A percentile compares a stretch with the other conserved stretches of the same genome.
Evolutionary conservation across 768 basidiomycete species (phyloP).

Genomic region (Boletus pseudopeckii): DNA sequence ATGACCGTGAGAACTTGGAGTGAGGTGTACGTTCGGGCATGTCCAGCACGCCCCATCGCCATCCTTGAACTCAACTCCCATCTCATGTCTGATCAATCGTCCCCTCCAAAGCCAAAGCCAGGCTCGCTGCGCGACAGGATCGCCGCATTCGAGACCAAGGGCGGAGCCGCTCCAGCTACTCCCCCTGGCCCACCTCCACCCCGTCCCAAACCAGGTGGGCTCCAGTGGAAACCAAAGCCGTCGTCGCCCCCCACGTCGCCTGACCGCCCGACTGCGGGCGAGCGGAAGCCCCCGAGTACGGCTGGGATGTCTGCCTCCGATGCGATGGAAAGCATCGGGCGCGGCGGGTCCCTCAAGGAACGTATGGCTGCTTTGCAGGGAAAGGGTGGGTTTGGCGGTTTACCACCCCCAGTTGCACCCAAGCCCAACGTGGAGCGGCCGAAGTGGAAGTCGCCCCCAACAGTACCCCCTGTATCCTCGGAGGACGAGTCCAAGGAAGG

Average conservation of each 20-base stretch:
- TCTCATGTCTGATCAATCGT: constrained; percentile 57
- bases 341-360: constrained; percentile 81
- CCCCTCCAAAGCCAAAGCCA: constrained; percentile 61
- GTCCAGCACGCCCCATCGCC: constrained; percentile 18
- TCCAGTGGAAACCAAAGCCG: constrained; percentile 71
- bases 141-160: constrained; percentile 75
- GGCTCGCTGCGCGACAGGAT: constrained; percentile 86
- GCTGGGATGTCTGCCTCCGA: constrained; percentile 78
- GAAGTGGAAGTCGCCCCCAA: constrained; percentile 84
- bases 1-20: constrained; percentile 23
- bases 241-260: constrained; percentile 42
- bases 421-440: constrained; percentile 61
- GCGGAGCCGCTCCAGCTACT: constrained; percentile 25
- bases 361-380: constrained; percentile 94
- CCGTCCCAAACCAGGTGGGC: constrained; percentile 57
- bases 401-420: constrained; percentile 46
- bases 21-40: constrained; percentile 9
- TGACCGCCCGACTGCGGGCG: constrained; percentile 11
- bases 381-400: constrained; percentile 67
- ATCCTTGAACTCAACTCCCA: constrained; percentile 17
- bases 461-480: constrained; percentile 36
- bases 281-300: constrained; percentile 23
- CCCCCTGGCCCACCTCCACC: constrained; percentile 30
- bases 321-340: constrained; percentile 82
- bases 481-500: constrained; percentile 42